A percentile compares a stretch with the other conserved stretches of the same genome.
These are phyloP conservation scores for Penicillium argentinense DNA, from an alignment of 495 filamentous ascomycete species.

Conservation along the genomic window DNA sequence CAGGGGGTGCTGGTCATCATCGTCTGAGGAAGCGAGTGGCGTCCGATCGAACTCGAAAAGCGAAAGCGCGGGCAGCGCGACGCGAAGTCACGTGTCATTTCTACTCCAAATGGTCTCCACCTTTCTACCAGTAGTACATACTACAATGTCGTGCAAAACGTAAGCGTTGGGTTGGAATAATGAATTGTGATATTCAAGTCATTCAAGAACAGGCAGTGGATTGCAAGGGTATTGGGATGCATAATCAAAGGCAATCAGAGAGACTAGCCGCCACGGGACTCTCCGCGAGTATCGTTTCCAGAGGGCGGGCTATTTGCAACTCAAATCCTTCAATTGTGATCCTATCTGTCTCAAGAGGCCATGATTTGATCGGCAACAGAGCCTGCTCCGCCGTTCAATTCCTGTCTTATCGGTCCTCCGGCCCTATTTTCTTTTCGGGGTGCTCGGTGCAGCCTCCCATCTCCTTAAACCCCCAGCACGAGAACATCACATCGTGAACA, in stretches of 20 bases:
- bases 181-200: no score
- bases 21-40: not conserved
- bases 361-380: no score
- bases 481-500: conserved; percentile 27
- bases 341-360: no score
- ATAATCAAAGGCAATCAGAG: conserved; percentile 10
- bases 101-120: not conserved
- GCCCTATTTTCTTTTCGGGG: not conserved
- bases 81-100: conserved; percentile 40
- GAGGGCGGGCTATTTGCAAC: no score
- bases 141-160: no score
- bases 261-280: no score
- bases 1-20: conserved; percentile 2
- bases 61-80: conserved; percentile 30
- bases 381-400: not conserved
- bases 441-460: not conserved
- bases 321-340: no score
- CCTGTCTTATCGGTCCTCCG: not conserved
- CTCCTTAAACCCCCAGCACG: conserved; percentile 2
- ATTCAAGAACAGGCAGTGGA: no score
- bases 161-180: no score
- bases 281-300: no score
- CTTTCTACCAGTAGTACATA: no score
- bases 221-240: conserved; percentile 13
- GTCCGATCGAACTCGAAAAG: no score